Evolutionary conservation across 192 early-diverging fungal species (phyloP), one percentile per base, ranked within the genome.

Genomic region (Chytriomyces confervae): DNA sequence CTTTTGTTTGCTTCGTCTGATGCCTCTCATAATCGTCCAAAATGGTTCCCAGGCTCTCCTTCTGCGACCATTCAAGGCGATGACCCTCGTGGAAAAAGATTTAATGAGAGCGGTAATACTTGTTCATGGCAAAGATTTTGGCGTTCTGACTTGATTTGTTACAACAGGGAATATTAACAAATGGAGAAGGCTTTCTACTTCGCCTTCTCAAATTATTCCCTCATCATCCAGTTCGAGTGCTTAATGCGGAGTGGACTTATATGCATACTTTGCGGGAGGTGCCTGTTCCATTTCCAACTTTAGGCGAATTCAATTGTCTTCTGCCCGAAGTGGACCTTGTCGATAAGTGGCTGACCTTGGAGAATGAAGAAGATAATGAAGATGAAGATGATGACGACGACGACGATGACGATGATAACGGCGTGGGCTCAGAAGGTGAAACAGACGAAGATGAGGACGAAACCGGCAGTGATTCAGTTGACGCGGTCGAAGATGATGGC

Each of bases 81-180:
- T 77, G 10, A 77, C 76, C 18, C 7, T 77, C 10, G 9, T 77
- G 1, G 76, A 77, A 61, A 50, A 62, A 45, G 76, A 77, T 70
- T 27, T 77, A 6, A 66, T 77, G 60, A 18, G 76, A 36, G 66
- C 57, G 50, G 76, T 77, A 46, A 47, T 36, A 36, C 0, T 36
- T 36, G 36, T 36, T 36, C 36, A 10, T 18, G 16, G 0, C 50
- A 57, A 57, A 3, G 53, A 57, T 57, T 20, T 8, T 5, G 20
- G 20, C n/a, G 8, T 16, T n/a, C 66, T 9, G 24, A 68, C 36
- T 16, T n/a, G 9, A 36, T 20, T 46, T 68, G 16, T 47, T 48
- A 5, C 50, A 49, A 27, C 45, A 74, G 72, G 72, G 60, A 20
- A 74, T 74, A 20, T 8, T 7, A 16, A 18, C n/a, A 45, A n/a